Percentiles rank a stretch among this genome's conserved stretches.
Evolutionary conservation across 1,139 yeast species (phyloP).

Genomic region (Candida glucosophila): DNA sequence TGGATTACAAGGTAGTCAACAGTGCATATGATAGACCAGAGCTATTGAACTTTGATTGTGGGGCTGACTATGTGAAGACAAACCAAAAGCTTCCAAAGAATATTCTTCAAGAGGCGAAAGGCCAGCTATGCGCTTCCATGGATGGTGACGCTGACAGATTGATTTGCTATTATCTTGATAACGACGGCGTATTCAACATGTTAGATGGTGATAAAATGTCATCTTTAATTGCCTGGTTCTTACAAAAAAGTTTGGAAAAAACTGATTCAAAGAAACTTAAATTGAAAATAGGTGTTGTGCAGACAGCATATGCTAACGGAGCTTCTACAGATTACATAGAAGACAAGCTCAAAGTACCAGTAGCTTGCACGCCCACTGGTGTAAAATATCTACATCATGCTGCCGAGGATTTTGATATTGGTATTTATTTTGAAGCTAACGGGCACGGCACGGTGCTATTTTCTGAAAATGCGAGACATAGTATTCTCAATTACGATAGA

Average conservation of each 20-base stretch:
- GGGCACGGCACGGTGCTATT: slow-evolving; percentile 98
- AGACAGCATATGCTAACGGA: slow-evolving; percentile 97
- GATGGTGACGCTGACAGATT: slow-evolving; percentile 98
- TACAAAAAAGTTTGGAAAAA: slow-evolving; percentile 39
- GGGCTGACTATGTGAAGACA: slow-evolving; percentile 94
- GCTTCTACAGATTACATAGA: slow-evolving; percentile 70
- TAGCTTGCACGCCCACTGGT: slow-evolving; percentile 88
- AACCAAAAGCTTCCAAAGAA: slow-evolving; percentile 71
- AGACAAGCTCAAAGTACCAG: slow-evolving; percentile 61
- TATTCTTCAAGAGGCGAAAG: slow-evolving; percentile 28
- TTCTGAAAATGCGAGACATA: slow-evolving; percentile 44
- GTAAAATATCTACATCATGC: slow-evolving; percentile 92
- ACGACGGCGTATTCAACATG: slow-evolving; percentile 44
- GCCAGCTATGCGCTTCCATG: slow-evolving; percentile 66
- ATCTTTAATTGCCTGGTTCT: slow-evolving; percentile 67
- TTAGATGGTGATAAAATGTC: slow-evolving; percentile 95
- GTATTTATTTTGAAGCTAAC: slow-evolving; percentile 94
- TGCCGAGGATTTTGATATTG: slow-evolving; percentile 77
- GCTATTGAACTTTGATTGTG: slow-evolving; percentile 69
- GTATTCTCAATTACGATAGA: slow-evolving; percentile 18
- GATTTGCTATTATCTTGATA: slow-evolving; percentile 66
- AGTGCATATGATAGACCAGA: slow-evolving; percentile 47
- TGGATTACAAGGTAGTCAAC: slow-evolving; percentile 49
- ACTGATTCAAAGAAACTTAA: slow-evolving; percentile 29
- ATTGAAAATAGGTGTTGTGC: slow-evolving; percentile 74